Base-by-base conservation (phyloP, 768 basidiomycete genomes). In the Guyanaporus albipodus region DNA sequence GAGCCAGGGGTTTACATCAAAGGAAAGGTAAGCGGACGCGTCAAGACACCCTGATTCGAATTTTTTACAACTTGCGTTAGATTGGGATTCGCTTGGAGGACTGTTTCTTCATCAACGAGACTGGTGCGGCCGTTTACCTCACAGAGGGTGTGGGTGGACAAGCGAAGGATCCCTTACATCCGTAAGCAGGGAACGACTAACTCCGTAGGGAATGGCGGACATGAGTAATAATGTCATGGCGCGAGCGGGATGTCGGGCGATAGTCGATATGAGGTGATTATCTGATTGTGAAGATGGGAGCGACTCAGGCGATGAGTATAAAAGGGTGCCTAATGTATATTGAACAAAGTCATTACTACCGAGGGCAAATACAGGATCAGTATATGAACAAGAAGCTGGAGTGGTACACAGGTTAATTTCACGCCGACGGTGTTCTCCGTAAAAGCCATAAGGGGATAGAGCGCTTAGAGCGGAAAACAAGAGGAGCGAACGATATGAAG, bases 31-130 rank as follows among this genome's bases (percentile, higher is more conserved):
- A 18, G 70, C 57, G n/a, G 32, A 15, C 28, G 21, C 40, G 24
- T 41, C 34, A 35, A 32, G 18, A 34, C 32, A 23, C 6, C 7
- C 17, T 48, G 34, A 21, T 23, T 39, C 23, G n/a, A 57, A 35
- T 38, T 54, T 41, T 50, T 38, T n/a, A 49, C 49, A 36, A 18
- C 38, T 51, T 44, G 42, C 40, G 47, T 56, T 46, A 85, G 83
- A 74, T 89, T 22, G 90, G 91, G 2, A 76, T 92, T 15, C 77
- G 90, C 35, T 66, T 94, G 42, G 90, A 93, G 61, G 91, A 93
- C 57, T 92, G 90, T 58, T 85, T 88, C 58, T 83, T 77, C 55
- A 75, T 91, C 46, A 61, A 74, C 44, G 70, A 74, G 8, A 57
- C 66, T n/a, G 85, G 87, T 0, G 55, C 49, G 1, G 69, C 81